Conservation (phyloP, 2,329 filamentous ascomycete genomes). For the Decorospora gaudefroyi region DNA sequence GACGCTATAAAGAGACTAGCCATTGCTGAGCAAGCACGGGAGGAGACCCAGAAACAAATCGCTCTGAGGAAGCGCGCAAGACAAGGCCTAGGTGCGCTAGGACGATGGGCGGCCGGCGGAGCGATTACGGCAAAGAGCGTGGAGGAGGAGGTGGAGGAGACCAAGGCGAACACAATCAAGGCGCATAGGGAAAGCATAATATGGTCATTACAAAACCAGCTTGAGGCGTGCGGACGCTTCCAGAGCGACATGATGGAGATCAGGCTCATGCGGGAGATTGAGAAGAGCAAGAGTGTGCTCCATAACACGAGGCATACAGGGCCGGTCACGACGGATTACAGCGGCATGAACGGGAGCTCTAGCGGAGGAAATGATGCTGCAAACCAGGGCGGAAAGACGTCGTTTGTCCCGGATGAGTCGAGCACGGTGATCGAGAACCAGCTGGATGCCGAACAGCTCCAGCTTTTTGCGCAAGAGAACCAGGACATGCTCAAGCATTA, state of each 20-base stretch:
- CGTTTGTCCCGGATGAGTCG: conserved; percentile 29
- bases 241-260: conserved; percentile 95
- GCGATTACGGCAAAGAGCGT: conserved; percentile 58
- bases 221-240: conserved; percentile 75
- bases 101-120: conserved; percentile 67
- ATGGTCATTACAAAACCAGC: conserved; percentile 74
- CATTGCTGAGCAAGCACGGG: conserved; percentile 79
- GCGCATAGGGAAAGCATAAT: conserved; percentile 80
- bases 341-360: conserved; percentile 23
- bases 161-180: conserved; percentile 66
- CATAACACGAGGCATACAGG: conserved; percentile 64
- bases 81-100: conserved; percentile 66
- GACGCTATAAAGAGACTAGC: conserved; percentile 77
- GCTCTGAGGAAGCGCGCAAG: conserved; percentile 71
- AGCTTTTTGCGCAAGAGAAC: conserved; percentile 93
- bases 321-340: conserved; percentile 28
- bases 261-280: conserved; percentile 78
- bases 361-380: conserved; percentile 16
- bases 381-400: conserved; percentile 36
- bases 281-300: conserved; percentile 85
- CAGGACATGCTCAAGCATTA: conserved; percentile 91
- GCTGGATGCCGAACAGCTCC: conserved; percentile 81
- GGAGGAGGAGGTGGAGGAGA: conserved; percentile 75
- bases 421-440: conserved; percentile 56
- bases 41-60: conserved; percentile 72